Evolutionary conservation across 192 early-diverging fungal species (phyloP).

Genomic region (Endogone sp.): DNA sequence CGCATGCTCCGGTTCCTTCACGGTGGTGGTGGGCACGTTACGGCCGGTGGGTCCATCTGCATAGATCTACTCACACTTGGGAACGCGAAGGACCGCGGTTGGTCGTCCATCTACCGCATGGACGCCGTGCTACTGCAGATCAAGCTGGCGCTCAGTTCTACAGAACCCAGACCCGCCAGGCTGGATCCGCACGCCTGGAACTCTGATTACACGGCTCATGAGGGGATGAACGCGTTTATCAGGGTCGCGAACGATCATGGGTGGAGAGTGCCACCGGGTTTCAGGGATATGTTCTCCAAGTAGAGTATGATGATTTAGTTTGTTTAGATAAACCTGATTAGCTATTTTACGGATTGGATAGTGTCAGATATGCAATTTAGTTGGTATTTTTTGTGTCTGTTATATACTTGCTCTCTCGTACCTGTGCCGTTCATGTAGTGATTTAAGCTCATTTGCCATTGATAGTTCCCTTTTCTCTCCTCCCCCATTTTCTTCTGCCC

Average conservation of each 20-base stretch:
- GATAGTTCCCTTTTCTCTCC: too few relatives aligned
- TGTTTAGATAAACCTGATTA: too few relatives aligned
- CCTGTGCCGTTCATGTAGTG: too few relatives aligned
- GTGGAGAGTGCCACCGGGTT: constrained; percentile 25
- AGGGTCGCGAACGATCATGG: constrained; percentile 35
- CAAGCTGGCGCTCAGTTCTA: constrained; percentile 28
- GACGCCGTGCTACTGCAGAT: constrained; percentile 32
- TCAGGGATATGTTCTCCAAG: background rate
- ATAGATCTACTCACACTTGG: constrained; percentile 31
- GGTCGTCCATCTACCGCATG: constrained; percentile 23
- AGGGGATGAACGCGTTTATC: constrained; percentile 36
- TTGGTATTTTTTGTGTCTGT: too few relatives aligned
- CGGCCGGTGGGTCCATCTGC: constrained; percentile 38
- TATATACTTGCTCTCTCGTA: too few relatives aligned
- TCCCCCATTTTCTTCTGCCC: too few relatives aligned
- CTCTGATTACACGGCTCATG: constrained; percentile 20
- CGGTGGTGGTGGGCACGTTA: constrained; percentile 44
- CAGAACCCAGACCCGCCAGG: constrained; percentile 37
- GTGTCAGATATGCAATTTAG: too few relatives aligned
- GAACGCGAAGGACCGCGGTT: constrained; percentile 20
- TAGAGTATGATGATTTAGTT: too few relatives aligned
- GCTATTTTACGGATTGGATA: too few relatives aligned
- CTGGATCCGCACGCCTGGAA: constrained; percentile 29
- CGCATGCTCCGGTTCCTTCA: constrained; percentile 33
- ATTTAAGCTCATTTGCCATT: too few relatives aligned